Evolutionary conservation across 768 basidiomycete species (phyloP).

Genomic region (Pilatotrama ljubarskyi): DNA sequence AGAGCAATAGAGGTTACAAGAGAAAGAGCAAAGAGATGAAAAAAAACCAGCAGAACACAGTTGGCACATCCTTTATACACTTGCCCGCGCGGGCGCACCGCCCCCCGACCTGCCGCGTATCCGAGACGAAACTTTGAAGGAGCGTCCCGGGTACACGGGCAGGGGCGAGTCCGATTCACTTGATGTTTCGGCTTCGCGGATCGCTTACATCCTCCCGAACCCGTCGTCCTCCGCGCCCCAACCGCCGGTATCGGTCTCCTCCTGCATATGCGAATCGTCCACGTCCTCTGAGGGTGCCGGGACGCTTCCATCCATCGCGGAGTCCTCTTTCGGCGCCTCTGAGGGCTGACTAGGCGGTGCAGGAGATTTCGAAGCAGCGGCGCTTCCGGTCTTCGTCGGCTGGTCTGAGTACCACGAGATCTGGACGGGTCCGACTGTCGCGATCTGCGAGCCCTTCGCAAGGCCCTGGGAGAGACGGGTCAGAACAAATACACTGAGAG

Average conservation of each 20-base stretch:
- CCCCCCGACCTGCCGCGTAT: background rate
- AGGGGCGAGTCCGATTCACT: background rate
- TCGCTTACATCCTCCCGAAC: conserved; percentile 64
- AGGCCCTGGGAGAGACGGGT: conserved; percentile 50
- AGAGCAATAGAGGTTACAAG: conserved; percentile 9
- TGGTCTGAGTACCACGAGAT: conserved; percentile 62
- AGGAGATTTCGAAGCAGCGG: conserved; percentile 9
- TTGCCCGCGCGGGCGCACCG: background rate
- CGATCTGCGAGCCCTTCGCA: conserved; percentile 68
- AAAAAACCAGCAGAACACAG: background rate
- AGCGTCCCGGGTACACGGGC: background rate
- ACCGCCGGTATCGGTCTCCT: conserved; percentile 63
- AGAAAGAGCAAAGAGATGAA: background rate
- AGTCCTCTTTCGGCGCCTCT: conserved; percentile 24
- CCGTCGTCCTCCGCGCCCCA: conserved; percentile 77
- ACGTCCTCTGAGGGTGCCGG: conserved; percentile 27
- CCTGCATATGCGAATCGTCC: conserved; percentile 41
- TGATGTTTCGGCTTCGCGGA: background rate
- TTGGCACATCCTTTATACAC: background rate
- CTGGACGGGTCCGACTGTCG: conserved; percentile 63
- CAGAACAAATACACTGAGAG: conserved; percentile 9
- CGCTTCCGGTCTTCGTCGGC: conserved; percentile 4
- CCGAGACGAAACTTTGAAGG: background rate
- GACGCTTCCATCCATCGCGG: conserved; percentile 25
- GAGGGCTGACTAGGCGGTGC: conserved; percentile 13